A percentile compares a stretch with the other conserved stretches of the same genome.
These are phyloP conservation scores for Ensete ventricosum DNA, from an alignment of 176 grass and related monocot genomes.

Conservation along the genomic window DNA sequence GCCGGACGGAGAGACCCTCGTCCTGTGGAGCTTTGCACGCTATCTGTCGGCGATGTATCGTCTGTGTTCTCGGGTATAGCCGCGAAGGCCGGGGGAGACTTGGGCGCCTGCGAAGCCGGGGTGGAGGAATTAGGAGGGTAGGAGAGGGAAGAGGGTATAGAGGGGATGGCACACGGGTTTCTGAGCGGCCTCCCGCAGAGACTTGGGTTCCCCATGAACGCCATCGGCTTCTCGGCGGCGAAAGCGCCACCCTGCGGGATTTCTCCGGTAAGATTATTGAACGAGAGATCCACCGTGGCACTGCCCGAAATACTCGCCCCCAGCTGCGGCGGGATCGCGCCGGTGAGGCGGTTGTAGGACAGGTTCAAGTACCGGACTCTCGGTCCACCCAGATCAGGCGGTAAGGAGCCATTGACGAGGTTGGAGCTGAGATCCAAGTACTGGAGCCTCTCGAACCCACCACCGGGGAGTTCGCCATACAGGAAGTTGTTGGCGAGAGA, in stretches of 20 bases:
- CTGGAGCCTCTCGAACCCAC: slow-evolving; percentile 7
- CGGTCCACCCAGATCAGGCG: neutral
- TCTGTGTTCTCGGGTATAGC: slow-evolving; percentile 5
- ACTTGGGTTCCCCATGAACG: slow-evolving; percentile 1
- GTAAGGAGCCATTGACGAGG: slow-evolving; percentile 9
- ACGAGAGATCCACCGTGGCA: slow-evolving; percentile 13
- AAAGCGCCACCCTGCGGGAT: slow-evolving; percentile 9
- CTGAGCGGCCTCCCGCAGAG: slow-evolving; percentile 11
- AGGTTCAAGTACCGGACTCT: slow-evolving; percentile 11
- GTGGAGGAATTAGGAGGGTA: neutral
- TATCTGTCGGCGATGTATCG: neutral
- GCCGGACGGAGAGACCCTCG: neutral
- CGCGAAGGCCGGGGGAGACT: slow-evolving; percentile 13
- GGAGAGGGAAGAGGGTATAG: neutral
- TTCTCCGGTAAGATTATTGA: slow-evolving; percentile 6
- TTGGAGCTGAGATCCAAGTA: slow-evolving; percentile 16
- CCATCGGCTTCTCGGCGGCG: slow-evolving; percentile 1
- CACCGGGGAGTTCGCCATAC: slow-evolving; percentile 1
- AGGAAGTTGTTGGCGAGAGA: slow-evolving; percentile 14
- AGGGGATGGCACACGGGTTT: slow-evolving; percentile 4
- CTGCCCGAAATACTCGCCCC: neutral
- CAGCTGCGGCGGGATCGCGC: slow-evolving; percentile 2
- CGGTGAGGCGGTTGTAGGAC: slow-evolving; percentile 5
- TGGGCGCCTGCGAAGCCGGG: neutral
- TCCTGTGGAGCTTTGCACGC: neutral